Base-by-base conservation (phyloP, 1,139 yeast genomes). In the Kodamaea plutei region DNA sequence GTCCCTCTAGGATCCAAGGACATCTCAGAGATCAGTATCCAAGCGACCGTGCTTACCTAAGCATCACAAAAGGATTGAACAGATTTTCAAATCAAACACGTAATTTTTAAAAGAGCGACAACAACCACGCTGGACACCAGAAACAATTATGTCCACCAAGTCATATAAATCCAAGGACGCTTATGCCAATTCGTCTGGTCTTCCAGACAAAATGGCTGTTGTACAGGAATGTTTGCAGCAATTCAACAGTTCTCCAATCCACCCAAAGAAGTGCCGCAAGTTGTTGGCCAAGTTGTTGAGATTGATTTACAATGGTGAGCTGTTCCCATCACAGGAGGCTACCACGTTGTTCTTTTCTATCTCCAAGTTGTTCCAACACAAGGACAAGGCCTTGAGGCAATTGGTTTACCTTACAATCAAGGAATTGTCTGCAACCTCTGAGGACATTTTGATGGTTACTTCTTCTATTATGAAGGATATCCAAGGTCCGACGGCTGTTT, bases 381-480 rank as follows among this genome's bases (percentile, higher is more conserved):
- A 81, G 57, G 94, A 88, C 55, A 80, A 84, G 22, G 76, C 95
- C 2, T 74, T 91, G 54, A 81, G 98, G 58, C 99, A 91, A 61
- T 75, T 85, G 69, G 96, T 89, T 19, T 91, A 91, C 54, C 69
- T 91, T 56, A 89, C 96, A 12, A 88, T 89, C 57, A 91, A 91
- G 64, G 97, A 89, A 57, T 73, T 91, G 41, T 76, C 91, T 26
- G 63, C 80, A 11, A 76, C 84, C 35, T 87, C 96, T 11, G 88
- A 87, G 48, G 96, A 91, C 61, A 87, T 87, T 34, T 76, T 91
- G 59, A 93, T 91, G 97, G 96, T 91, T 20, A 91, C 98, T 19
- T 85, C 96, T 6, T 85, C 96, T 13, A 89, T 91, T 51, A 93
- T 91, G 96, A 89, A 89, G 64, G 98, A 91, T 62, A 85, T 91